These are phyloP conservation scores for Auricularia heimuer DNA, from an alignment of 768 basidiomycete genomes.

Conservation along the genomic window DNA sequence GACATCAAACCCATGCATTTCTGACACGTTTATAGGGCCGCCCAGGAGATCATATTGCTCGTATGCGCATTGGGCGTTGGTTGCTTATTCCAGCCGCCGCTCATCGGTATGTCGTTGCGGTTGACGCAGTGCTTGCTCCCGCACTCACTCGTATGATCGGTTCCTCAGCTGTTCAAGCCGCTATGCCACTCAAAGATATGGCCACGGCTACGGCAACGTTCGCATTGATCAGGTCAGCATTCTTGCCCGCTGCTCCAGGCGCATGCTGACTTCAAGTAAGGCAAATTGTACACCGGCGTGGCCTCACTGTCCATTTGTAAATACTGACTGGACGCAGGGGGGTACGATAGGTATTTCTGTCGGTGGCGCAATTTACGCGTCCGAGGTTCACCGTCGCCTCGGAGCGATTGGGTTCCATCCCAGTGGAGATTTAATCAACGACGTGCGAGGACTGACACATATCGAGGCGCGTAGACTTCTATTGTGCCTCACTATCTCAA, in stretches of 20 bases:
- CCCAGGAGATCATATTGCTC: constrained; percentile 24
- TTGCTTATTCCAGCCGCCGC: constrained; percentile 19
- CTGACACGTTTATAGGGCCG: constrained; percentile 13
- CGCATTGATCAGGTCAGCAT: constrained; percentile 39
- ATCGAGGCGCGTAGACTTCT: constrained; percentile 30
- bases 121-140: too few species aligned
- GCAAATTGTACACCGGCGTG: not conserved
- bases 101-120: not conserved
- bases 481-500: not conserved
- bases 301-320: not conserved
- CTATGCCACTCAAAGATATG: constrained; percentile 84
- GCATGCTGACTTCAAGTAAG: too few species aligned
- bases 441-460: constrained; percentile 33
- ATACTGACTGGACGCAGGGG: constrained; percentile 35
- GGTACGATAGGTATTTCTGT: constrained; percentile 69
- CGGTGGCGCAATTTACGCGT: constrained; percentile 58
- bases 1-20: not conserved
- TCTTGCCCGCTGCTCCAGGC: too few species aligned
- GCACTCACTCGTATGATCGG: not conserved
- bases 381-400: not conserved
- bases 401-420: constrained; percentile 17
- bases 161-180: constrained; percentile 46
- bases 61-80: constrained; percentile 25
- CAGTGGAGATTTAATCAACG: constrained; percentile 34
- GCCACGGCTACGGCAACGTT: constrained; percentile 68